phyloP scores from a whole-genome alignment of 192 early-diverging fungal genomes.

The Gaertneriomyces semiglobifer region DNA sequence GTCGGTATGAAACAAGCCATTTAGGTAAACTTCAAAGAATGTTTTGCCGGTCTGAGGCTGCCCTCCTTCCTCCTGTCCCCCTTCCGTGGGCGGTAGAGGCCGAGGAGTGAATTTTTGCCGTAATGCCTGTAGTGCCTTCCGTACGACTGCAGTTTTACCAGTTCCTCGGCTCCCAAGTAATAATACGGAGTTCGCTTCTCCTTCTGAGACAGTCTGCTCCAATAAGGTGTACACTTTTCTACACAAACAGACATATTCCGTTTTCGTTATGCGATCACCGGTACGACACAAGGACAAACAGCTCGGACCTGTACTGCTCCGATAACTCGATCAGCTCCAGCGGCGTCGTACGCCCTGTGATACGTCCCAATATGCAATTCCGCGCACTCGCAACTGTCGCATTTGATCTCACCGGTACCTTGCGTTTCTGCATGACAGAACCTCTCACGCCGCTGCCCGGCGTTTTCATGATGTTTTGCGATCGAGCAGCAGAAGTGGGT shows the following conservation, averaged over 20 bases:
- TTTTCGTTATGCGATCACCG: background rate
- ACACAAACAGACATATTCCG: background rate
- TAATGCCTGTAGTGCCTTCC: constrained; percentile 1
- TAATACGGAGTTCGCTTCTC: constrained; percentile 85
- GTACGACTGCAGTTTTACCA: constrained; percentile 62
- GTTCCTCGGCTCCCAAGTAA: constrained; percentile 76
- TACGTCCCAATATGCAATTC: background rate
- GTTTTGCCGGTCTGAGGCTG: constrained; percentile 16
- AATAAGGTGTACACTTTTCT: constrained; percentile 58
- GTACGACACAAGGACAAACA: background rate
- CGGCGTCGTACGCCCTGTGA: background rate
- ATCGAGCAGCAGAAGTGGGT: background rate
- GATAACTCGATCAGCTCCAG: constrained; percentile 7
- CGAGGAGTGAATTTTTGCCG: constrained; percentile 34
- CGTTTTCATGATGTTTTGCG: background rate
- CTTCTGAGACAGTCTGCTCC: constrained; percentile 55
- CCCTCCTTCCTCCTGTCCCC: too few relatives aligned
- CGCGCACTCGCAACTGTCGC: background rate
- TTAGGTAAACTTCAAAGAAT: constrained; percentile 69
- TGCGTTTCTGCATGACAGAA: background rate
- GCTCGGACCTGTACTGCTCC: constrained; percentile 18
- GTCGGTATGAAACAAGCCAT: constrained; percentile 73
- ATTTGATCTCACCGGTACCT: background rate
- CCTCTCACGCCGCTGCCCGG: background rate
- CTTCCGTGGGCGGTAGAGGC: background rate